Evolutionary conservation across 2,329 filamentous ascomycete genomes (phyloP).

Genomic region (Trichoderma arundinaceum): DNA sequence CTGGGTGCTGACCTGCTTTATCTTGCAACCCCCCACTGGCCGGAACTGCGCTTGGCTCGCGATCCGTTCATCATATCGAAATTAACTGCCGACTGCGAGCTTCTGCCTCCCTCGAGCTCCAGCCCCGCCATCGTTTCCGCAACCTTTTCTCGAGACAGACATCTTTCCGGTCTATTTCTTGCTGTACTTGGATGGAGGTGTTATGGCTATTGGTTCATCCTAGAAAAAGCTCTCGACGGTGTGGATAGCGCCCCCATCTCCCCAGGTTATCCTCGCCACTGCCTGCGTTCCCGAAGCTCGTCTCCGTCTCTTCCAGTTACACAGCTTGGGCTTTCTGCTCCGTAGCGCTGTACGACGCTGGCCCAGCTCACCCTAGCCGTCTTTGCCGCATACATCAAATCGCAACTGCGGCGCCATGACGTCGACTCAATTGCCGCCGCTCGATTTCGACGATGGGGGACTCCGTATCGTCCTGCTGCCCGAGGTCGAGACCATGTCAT

Average conservation of each 20-base stretch:
- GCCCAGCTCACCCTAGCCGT: neutral
- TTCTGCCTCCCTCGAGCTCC: neutral
- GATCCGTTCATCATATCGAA: constrained; percentile 3
- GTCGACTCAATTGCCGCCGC: constrained; percentile 40
- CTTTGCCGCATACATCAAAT: neutral
- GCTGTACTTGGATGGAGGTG: neutral
- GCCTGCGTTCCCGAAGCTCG: neutral
- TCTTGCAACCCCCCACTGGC: neutral
- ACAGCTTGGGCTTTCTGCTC: neutral
- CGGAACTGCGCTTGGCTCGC: neutral
- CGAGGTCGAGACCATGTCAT: constrained; percentile 20
- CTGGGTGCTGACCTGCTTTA: constrained; percentile 4
- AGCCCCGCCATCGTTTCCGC: constrained; percentile 4
- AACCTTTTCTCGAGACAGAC: too few relatives aligned
- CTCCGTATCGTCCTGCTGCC: constrained; percentile 43
- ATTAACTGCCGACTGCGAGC: neutral
- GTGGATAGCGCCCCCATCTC: constrained; percentile 15
- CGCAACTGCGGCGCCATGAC: constrained; percentile 37
- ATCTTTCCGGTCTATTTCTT: neutral
- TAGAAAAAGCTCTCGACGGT: constrained; percentile 11
- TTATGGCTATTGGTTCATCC: constrained; percentile 29
- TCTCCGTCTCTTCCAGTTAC: constrained; percentile 3
- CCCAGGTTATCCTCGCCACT: neutral
- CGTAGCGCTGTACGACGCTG: neutral
- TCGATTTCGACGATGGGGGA: constrained; percentile 40